phyloP scores from a whole-genome alignment of 192 early-diverging fungal species.

The Umbelopsis isabellina region DNA sequence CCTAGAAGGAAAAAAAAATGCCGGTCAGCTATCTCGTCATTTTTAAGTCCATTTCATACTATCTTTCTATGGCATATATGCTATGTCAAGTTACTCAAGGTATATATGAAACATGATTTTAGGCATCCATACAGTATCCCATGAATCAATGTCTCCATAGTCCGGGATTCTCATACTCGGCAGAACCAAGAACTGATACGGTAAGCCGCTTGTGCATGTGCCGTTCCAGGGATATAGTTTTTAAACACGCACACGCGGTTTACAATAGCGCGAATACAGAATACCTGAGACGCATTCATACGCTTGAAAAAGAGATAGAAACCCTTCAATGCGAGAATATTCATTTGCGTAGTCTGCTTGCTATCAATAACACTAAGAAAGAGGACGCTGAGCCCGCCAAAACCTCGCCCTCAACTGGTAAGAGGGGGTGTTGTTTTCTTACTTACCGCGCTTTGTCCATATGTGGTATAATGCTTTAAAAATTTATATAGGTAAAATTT shows the following conservation, averaged over 20 bases:
- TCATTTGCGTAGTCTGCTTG: not conserved
- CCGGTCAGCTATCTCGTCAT: too few species aligned
- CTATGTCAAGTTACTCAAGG: too few species aligned
- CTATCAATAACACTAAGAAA: not conserved
- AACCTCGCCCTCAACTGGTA: too few species aligned
- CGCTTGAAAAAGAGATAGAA: slow-evolving; percentile 23
- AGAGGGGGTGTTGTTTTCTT: too few species aligned
- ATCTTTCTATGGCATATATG: too few species aligned
- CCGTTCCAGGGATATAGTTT: not conserved
- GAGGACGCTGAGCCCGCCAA: too few species aligned
- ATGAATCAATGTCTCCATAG: not conserved
- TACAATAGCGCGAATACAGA: too few species aligned
- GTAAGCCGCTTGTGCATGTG: slow-evolving; percentile 6
- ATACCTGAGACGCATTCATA: slow-evolving; percentile 7
- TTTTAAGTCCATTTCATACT: too few species aligned
- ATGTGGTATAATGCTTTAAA: not conserved
- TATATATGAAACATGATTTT: too few species aligned
- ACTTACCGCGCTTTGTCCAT: not conserved
- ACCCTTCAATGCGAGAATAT: slow-evolving; percentile 12
- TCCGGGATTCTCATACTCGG: not conserved
- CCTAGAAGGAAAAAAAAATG: not conserved
- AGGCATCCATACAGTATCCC: too few species aligned
- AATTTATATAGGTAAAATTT: not conserved
- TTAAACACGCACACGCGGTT: too few species aligned
- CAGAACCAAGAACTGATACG: not conserved